Base-by-base conservation (phyloP, 2,329 filamentous ascomycete genomes). In the Diaporthe eres region DNA sequence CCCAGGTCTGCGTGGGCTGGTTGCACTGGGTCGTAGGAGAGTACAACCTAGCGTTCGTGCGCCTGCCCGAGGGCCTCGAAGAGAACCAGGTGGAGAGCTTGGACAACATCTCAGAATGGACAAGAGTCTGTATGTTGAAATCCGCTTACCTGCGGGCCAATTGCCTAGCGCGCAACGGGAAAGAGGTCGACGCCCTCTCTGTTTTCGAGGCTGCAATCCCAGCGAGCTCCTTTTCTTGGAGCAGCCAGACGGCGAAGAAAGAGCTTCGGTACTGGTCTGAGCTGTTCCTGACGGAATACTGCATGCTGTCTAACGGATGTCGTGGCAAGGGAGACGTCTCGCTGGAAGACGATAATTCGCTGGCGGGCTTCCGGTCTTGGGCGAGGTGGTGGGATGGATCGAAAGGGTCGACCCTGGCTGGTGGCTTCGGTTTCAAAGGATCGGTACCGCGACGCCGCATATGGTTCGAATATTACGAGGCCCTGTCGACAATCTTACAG, bases 381-480 rank as follows among this genome's bases (percentile, higher is more conserved):
- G 90, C 90, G 1, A 90, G 86, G 77, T 94, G 94, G 81, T 95
- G 93, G 92, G 87, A 91, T 74, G 82, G 79, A 74, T 79, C 85
- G 39, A 86, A 87, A 82, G 82, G 85, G 1, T 82, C 86, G 3
- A 84, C 87, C 1, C 84, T 88, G 6, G 83, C 86, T 0, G 90
- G 90, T 49, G 90, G 91, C 8, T 86, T 87, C 74, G 90, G 90
- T n/a, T 89, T 90, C 79, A 87, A 88, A 77, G 90, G 90, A 28
- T 87, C 90, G 13, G 88, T 92, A 25, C 88, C 90, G 42, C 87
- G 93, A 77, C 88, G 94, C 77, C 86, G 91, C 55, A 92, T 98
- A 60, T 98, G 96, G 96, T 92, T 90, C 80, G 91, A 94, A 77
- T 98, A 98, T 83, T 98, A 98, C 82, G 86, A 91, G 60, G 91